Base-by-base conservation (phyloP, 768 basidiomycete species). In the Lactarius quietus region DNA sequence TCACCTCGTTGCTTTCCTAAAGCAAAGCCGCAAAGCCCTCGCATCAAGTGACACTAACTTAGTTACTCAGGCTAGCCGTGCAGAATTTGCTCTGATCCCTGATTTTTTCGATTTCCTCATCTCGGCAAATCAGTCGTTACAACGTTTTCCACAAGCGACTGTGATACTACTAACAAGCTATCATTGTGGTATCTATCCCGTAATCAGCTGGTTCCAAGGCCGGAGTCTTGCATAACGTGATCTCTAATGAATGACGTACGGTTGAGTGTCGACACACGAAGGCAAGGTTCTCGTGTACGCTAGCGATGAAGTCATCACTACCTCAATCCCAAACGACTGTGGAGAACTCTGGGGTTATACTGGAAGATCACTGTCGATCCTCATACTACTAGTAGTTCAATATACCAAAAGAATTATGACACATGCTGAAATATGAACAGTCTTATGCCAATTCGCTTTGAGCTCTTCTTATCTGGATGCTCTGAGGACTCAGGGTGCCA, bases 311-410 rank as follows among this genome's bases (percentile, higher is more conserved):
- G 26, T 51, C 48, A 26, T 26, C 45, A 23, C 23, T 12, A 23
- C 23, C 45, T 12, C 23, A 15, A 51, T 51, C 10, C 14, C 48
- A 15, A 51, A 28, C 48, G 26, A 15, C 26, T 26, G 14, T 51
- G 48, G 48, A 29, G 14, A 55, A 33, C 54, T 64, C 75, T 70
- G 73, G 71, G 70, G 84, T 85, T 72, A 76, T 83, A 62, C 79
- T 82, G 39, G 82, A 82, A 59, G 82, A 80, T 33, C 75, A 79
- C 69, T 81, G 84, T 73, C 79, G 80, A 70, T 71, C 70, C 53
- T 72, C 82, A 45, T 74, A 77, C 66, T 68, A 79, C 58, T 82
- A 83, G 80, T 51, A 26, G 26, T 14, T 26, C 45, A 23, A 26
- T 48, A 48, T 48, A 23, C 45, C 23, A 75, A 71, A 53, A 68